phyloP scores from a whole-genome alignment of 306 rosid genomes.

The Cicer arietinum region DNA sequence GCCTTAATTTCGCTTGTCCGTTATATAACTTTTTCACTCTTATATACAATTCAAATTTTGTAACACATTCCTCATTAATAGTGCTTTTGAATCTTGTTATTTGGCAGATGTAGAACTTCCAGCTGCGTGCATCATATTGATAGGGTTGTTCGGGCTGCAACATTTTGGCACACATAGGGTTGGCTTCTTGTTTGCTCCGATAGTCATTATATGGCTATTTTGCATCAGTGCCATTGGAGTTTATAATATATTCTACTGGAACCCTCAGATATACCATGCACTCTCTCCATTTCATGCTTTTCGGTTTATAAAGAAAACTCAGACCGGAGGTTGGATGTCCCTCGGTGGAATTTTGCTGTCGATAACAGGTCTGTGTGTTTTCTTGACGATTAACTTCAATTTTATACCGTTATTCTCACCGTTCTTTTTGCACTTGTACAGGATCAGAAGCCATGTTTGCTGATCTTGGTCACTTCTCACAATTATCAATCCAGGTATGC shows the following conservation, averaged over 20 bases:
- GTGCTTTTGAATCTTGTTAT: constrained; percentile 40
- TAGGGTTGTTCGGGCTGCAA: constrained; percentile 89
- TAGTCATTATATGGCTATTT: constrained; percentile 81
- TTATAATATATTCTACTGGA: constrained; percentile 81
- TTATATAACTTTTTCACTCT: neutral
- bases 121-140: constrained; percentile 76
- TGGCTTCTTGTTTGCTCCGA: constrained; percentile 91
- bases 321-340: constrained; percentile 82
- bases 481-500: constrained; percentile 83
- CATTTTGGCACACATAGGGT: constrained; percentile 96
- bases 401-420: constrained; percentile 24
- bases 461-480: constrained; percentile 97
- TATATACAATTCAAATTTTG: neutral
- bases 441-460: constrained; percentile 99
- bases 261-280: constrained; percentile 70
- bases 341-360: constrained; percentile 94
- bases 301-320: constrained; percentile 69
- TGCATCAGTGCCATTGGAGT: constrained; percentile 87
- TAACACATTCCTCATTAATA: constrained; percentile 25
- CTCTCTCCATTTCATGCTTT: constrained; percentile 82
- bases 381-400: constrained; percentile 38
- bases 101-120: constrained; percentile 87
- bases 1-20: constrained; percentile 25
- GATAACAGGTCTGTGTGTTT: constrained; percentile 68
- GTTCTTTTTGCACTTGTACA: constrained; percentile 46